Evolutionary conservation across 2,329 filamentous ascomycete species (phyloP).

Genomic region (Penicillium sp.): DNA sequence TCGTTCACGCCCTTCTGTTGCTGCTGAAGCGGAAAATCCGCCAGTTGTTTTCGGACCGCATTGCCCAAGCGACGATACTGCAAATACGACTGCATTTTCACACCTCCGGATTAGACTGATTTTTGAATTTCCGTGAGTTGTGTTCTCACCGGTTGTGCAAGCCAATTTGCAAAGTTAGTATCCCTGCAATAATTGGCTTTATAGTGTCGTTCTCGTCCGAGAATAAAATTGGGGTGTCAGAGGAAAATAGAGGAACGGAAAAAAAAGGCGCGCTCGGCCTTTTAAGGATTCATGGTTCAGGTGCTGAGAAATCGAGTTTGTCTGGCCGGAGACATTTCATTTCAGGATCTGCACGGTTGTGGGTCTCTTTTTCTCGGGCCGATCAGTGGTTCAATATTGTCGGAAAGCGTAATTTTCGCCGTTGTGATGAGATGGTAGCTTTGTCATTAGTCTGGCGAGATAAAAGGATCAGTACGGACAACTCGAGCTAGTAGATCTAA

Average conservation of each 20-base stretch:
- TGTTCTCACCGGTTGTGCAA: conserved; percentile 12
- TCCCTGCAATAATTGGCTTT: not conserved
- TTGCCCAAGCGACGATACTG: conserved; percentile 24
- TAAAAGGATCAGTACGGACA: no score
- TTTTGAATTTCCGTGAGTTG: not conserved
- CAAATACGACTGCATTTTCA: conserved; percentile 26
- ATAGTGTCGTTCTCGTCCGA: not conserved
- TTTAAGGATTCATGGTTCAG: not conserved
- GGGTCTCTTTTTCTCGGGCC: not conserved
- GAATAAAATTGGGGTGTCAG: not conserved
- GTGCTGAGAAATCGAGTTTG: conserved; percentile 5
- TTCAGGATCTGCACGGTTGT: conserved; percentile 1
- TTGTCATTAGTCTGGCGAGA: not conserved
- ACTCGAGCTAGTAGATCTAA: no score
- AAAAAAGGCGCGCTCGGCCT: not conserved
- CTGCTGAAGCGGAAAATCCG: not conserved
- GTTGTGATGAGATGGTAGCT: not conserved
- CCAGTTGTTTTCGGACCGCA: conserved; percentile 17
- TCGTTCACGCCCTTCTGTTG: not conserved
- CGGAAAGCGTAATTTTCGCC: not conserved
- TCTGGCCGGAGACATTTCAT: not conserved
- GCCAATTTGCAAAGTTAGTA: not conserved
- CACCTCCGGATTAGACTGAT: conserved; percentile 13
- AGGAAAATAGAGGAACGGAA: not conserved
- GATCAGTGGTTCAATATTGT: not conserved